A percentile compares a stretch with the other conserved stretches of the same genome.
phyloP scores from a whole-genome alignment of 2,329 filamentous ascomycete species.

The Exophiala alcalophila region DNA sequence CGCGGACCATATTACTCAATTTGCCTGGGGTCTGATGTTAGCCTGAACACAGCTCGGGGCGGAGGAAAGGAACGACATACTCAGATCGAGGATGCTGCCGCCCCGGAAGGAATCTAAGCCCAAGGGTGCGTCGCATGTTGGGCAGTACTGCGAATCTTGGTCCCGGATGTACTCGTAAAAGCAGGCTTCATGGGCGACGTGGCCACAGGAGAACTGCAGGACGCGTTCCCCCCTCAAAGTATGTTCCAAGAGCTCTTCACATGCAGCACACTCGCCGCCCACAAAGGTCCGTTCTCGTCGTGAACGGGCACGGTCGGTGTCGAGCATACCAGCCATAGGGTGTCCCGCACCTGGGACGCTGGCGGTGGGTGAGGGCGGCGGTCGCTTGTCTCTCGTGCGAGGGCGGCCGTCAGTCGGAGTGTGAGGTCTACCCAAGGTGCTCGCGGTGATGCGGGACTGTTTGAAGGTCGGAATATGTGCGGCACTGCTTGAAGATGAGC shows the following conservation, averaged over 20 bases:
- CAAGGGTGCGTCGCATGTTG: conserved; percentile 85
- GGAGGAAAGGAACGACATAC: conserved; percentile 49
- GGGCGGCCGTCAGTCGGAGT: conserved; percentile 22
- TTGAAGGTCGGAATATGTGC: conserved; percentile 22
- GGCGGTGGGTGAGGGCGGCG: conserved; percentile 20
- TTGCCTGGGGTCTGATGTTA: conserved; percentile 63
- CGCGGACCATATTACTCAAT: conserved; percentile 87
- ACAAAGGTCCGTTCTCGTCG: conserved; percentile 92
- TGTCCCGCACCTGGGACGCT: conserved; percentile 26
- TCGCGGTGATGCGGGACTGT: conserved; percentile 27
- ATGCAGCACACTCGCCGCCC: conserved; percentile 90
- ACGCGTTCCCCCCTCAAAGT: conserved; percentile 91
- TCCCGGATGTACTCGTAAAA: conserved; percentile 99
- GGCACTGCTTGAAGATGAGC: conserved; percentile 17
- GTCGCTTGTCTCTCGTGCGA: conserved; percentile 21
- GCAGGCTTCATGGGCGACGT: conserved; percentile 96
- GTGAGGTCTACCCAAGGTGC: conserved; percentile 23
- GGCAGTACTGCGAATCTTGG: conserved; percentile 89
- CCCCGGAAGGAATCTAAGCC: conserved; percentile 89
- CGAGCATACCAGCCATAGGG: conserved; percentile 63
- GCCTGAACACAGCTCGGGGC: conserved; percentile 24
- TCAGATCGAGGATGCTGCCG: conserved; percentile 87
- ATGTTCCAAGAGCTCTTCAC: conserved; percentile 94
- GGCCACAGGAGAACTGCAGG: conserved; percentile 91
- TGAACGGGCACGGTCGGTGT: conserved; percentile 72